Base-by-base conservation (phyloP, 305 asterid species). In the Fraxinus albicans region DNA sequence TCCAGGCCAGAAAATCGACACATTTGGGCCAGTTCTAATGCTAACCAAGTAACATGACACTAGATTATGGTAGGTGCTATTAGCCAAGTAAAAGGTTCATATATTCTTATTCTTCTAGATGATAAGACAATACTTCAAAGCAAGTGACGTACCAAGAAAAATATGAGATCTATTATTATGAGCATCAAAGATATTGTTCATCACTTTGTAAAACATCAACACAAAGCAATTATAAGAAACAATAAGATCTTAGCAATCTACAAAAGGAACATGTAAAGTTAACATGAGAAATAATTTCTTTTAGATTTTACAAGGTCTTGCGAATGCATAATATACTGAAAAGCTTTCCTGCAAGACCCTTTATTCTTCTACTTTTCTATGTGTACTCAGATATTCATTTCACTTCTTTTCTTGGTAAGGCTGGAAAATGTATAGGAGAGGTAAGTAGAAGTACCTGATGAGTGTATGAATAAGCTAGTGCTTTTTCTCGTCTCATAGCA, bases 391-490 rank as follows among this genome's bases (percentile, higher is more conserved):
- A 65, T 47, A 1, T 21, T 21, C 7, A 6, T 38, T 35, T 23
- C 8, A 8, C 33, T 17, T 35, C 47, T 60, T 3, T 10, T 42
- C n/a, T 38, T 9, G 23, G 8, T 23, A 31, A 63, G 58, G 25
- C 25, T 72, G 47, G 25, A 44, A 10, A 69, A 80, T 23, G 40
- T 67, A 69, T 21, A 27, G 35, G n/a, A 44, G 77, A 35, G 55
- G n/a, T 29, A 23, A 72, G 7, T 73, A 60, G 17, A 76, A 73
- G 69, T 92, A 96, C 99, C 98, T 96, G 99, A 85, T 94, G 99
- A 82, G 98, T 93, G 89, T 85, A 92, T 50, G 99, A 94, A 88
- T 96, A 96, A 82, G 99, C 99, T 77, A 96, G 89, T 33, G 99
- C 98, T 84, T 95, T 89, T 94, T 96, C 99, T 42, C 98, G 94